Conservation (phyloP, 2,329 filamentous ascomycete genomes). For the Blastomyces parvus region DNA sequence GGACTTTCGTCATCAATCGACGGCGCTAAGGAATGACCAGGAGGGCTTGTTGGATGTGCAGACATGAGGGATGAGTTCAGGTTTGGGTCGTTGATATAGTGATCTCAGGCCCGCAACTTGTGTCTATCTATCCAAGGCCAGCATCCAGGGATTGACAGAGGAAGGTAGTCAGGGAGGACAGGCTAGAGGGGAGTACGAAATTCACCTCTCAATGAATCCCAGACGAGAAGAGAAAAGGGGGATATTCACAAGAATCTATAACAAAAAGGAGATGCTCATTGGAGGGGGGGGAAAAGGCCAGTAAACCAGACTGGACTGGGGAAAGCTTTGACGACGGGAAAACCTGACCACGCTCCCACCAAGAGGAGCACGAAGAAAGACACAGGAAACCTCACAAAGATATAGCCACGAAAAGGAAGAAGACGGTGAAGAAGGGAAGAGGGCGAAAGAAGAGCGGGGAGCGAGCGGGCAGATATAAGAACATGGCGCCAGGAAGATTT, state of each 20-base stretch:
- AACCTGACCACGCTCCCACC: not conserved
- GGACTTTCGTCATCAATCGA: not conserved
- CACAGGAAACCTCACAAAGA: not conserved
- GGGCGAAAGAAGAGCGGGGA: not conserved
- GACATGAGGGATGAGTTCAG: conserved; percentile 3
- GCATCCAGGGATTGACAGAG: not conserved
- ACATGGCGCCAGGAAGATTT: not conserved
- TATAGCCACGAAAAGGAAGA: not conserved
- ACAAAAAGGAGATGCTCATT: not conserved
- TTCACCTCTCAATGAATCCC: not conserved
- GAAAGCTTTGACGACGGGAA: not conserved
- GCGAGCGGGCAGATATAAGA: conserved; percentile 1
- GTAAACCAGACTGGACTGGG: not conserved
- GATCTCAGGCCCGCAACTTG: not conserved
- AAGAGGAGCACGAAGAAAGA: not conserved
- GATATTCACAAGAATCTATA: not conserved
- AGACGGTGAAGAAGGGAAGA: not conserved
- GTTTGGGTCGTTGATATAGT: not conserved
- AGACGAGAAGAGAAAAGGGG: not conserved
- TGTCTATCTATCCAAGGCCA: not conserved
- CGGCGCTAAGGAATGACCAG: not conserved
- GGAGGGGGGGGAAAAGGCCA: not conserved
- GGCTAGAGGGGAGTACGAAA: not conserved
- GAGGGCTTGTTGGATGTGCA: not conserved
- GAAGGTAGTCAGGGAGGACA: not conserved